Conservation (phyloP, 208 protist genomes). For the Crithidia bombi region DNA sequence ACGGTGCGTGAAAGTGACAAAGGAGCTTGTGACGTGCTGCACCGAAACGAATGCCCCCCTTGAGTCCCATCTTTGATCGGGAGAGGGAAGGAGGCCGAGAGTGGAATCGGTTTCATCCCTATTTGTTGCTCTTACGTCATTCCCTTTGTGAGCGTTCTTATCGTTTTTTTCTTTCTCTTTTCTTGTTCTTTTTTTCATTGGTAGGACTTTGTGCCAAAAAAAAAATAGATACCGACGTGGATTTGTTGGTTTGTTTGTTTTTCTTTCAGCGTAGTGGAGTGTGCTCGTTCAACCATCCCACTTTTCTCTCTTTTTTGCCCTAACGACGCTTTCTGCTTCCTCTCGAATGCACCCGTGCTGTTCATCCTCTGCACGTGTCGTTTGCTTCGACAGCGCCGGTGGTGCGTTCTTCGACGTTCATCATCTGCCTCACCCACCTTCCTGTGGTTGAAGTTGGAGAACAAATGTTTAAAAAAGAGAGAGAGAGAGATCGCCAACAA, state of each 20-base stretch:
- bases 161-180: conserved; percentile 20
- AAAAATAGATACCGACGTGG: not conserved
- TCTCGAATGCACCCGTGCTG: not conserved
- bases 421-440: too few relatives aligned
- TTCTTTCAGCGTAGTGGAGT: not conserved
- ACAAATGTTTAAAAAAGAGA: too few relatives aligned
- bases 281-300: too few relatives aligned
- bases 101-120: not conserved
- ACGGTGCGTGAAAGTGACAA: conserved; percentile 8
- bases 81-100: too few relatives aligned
- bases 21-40: conserved; percentile 4
- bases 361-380: not conserved
- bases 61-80: conserved; percentile 4
- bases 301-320: conserved; percentile 3
- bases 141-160: conserved; percentile 5
- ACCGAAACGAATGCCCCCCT: conserved; percentile 8
- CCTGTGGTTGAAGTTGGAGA: too few relatives aligned
- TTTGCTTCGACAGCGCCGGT: conserved; percentile 7
- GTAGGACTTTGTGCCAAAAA: too few relatives aligned
- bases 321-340: not conserved
- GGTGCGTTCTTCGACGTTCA: too few relatives aligned
- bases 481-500: too few relatives aligned
- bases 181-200: conserved; percentile 4
- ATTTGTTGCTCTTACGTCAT: not conserved
- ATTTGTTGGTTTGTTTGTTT: too few relatives aligned